phyloP scores from a whole-genome alignment of 2,329 filamentous ascomycete species.

The Fusarium odoratissimum region DNA sequence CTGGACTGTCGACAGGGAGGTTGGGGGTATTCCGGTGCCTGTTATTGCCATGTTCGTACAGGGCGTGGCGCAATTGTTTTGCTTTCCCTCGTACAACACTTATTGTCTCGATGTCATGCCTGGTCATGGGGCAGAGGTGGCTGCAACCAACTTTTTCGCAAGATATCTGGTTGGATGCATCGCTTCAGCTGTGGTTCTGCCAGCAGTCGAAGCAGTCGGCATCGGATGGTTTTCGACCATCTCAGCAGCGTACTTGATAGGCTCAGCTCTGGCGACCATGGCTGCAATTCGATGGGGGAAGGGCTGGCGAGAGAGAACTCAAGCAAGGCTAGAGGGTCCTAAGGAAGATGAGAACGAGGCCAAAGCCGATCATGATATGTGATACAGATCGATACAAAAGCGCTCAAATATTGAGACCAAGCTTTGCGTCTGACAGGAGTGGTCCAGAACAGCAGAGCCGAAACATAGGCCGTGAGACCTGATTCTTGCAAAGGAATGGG shows the following conservation, averaged over 20 bases:
- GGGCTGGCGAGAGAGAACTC: slow-evolving; percentile 53
- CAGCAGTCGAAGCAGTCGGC: slow-evolving; percentile 78
- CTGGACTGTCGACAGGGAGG: slow-evolving; percentile 61
- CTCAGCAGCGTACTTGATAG: slow-evolving; percentile 52
- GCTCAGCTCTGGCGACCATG: slow-evolving; percentile 52
- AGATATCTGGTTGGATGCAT: slow-evolving; percentile 80
- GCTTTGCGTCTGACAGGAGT: neutral
- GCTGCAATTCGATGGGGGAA: slow-evolving; percentile 55
- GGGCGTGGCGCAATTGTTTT: slow-evolving; percentile 79
- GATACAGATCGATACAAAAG: slow-evolving; percentile 2
- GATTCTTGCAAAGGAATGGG: slow-evolving; percentile 1
- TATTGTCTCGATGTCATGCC: slow-evolving; percentile 87
- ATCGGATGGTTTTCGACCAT: slow-evolving; percentile 87
- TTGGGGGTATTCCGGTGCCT: slow-evolving; percentile 68
- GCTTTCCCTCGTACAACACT: slow-evolving; percentile 80
- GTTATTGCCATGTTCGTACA: slow-evolving; percentile 81
- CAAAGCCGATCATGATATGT: neutral
- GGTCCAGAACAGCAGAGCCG: slow-evolving; percentile 1
- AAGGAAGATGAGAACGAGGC: slow-evolving; percentile 22
- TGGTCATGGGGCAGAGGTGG: slow-evolving; percentile 74
- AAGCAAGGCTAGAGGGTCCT: slow-evolving; percentile 37
- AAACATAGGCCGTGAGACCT: slow-evolving; percentile 21
- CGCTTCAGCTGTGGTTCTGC: slow-evolving; percentile 77
- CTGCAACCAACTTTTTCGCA: slow-evolving; percentile 83
- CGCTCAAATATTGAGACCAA: slow-evolving; percentile 4